A percentile compares a stretch with the other conserved stretches of the same genome.
These are phyloP conservation scores for Nakaseomyces bracarensis DNA, from an alignment of 1,139 yeast genomes.

Conservation along the genomic window DNA sequence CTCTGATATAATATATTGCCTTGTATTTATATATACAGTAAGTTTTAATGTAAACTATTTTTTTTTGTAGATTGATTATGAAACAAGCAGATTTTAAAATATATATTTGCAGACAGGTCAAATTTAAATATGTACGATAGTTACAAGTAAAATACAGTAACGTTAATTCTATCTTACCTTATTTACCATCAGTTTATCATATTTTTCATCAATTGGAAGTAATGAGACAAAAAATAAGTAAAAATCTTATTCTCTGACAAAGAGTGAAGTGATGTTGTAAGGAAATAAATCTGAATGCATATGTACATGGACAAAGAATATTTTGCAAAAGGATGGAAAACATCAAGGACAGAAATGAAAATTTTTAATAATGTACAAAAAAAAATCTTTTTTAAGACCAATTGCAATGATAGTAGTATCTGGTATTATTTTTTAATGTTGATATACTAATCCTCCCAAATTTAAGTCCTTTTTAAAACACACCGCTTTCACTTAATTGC, in stretches of 20 bases:
- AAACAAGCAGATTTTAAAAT: conserved; percentile 1
- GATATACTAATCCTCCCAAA: neutral
- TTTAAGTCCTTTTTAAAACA: too few relatives aligned
- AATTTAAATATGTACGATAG: conserved; percentile 3
- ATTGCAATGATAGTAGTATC: neutral
- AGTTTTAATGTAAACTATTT: too few relatives aligned
- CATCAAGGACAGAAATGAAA: neutral
- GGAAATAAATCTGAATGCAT: conserved; percentile 3
- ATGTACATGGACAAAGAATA: conserved; percentile 1
- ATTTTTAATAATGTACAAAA: neutral
- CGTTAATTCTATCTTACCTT: neutral
- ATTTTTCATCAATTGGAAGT: too few relatives aligned
- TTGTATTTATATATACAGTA: too few relatives aligned
- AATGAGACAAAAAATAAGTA: neutral
- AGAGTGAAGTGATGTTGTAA: too few relatives aligned
- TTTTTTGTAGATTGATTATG: too few relatives aligned
- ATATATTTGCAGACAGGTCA: conserved; percentile 4
- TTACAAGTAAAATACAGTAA: neutral
- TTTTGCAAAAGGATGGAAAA: neutral
- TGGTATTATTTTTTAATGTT: too few relatives aligned
- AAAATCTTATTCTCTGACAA: too few relatives aligned
- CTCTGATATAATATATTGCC: too few relatives aligned
- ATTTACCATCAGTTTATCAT: too few relatives aligned
- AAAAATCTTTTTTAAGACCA: neutral
- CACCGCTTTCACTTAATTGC: too few relatives aligned